A percentile compares a stretch with the other conserved stretches of the same genome.
These are phyloP conservation scores for Jacaranda copaia DNA, from an alignment of 257 asterid species.

Conservation along the genomic window DNA sequence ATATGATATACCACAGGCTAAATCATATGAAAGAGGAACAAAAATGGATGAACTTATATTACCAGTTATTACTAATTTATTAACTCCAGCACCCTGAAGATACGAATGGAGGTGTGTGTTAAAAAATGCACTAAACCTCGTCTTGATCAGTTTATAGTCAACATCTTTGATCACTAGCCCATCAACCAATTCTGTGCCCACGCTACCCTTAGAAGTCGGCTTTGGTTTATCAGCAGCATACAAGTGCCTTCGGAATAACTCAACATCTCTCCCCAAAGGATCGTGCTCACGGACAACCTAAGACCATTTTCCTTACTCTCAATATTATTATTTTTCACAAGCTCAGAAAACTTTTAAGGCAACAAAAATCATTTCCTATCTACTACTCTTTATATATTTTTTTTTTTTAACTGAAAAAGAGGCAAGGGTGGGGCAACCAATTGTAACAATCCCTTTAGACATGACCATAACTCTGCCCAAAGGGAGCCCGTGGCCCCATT, in stretches of 20 bases:
- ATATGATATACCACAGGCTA: neutral
- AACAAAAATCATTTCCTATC: neutral
- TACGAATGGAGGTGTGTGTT: slow-evolving; percentile 80
- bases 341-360: neutral
- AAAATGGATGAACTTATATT: neutral
- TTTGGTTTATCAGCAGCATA: slow-evolving; percentile 64
- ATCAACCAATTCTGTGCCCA: slow-evolving; percentile 87
- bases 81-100: slow-evolving; percentile 71
- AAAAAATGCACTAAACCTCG: slow-evolving; percentile 90
- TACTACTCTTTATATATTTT: neutral
- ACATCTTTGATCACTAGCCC: slow-evolving; percentile 75
- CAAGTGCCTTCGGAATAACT: slow-evolving; percentile 69
- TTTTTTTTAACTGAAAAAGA: too few species aligned
- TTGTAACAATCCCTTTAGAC: too few species aligned
- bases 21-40: neutral
- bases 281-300: slow-evolving; percentile 97
- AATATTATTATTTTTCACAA: neutral
- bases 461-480: too few species aligned
- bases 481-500: too few species aligned
- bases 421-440: too few species aligned
- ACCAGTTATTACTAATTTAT: slow-evolving; percentile 69
- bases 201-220: slow-evolving; percentile 73
- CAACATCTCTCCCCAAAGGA: slow-evolving; percentile 84
- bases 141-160: slow-evolving; percentile 90
- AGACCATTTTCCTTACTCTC: slow-evolving; percentile 11